Percentiles rank a stretch among this genome's conserved stretches.
These are phyloP conservation scores for Dioscorea dumetorum DNA, from an alignment of 106 monocot species.

Conservation along the genomic window DNA sequence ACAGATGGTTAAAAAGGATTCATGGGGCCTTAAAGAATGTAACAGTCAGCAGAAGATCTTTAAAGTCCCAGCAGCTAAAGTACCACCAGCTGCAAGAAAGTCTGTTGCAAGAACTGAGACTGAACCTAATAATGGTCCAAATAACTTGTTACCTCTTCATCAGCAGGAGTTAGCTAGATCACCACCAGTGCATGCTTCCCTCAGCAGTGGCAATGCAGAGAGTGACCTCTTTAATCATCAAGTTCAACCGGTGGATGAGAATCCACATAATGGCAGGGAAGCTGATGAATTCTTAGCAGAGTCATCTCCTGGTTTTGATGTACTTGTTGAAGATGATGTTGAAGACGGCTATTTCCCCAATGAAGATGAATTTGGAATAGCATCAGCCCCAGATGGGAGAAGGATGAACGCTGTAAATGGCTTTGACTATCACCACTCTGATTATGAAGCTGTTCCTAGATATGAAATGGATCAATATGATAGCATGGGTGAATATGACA, in stretches of 20 bases:
- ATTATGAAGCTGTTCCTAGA: slow-evolving; percentile 17
- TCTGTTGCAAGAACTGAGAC: slow-evolving; percentile 4
- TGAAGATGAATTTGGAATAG: slow-evolving; percentile 28
- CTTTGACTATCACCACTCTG: slow-evolving; percentile 24
- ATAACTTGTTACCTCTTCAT: slow-evolving; percentile 6
- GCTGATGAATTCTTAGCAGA: slow-evolving; percentile 54
- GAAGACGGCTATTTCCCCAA: slow-evolving; percentile 37
- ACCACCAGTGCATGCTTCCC: slow-evolving; percentile 11
- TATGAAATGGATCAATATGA: slow-evolving; percentile 38
- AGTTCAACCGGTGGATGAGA: slow-evolving; percentile 20
- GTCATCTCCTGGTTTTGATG: slow-evolving; percentile 77
- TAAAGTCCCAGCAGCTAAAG: slow-evolving; percentile 2
- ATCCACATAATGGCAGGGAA: slow-evolving; percentile 34
- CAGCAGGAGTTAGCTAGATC: slow-evolving; percentile 17
- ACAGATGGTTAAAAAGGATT: slow-evolving; percentile 17
- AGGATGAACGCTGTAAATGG: slow-evolving; percentile 17
- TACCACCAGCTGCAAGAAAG: slow-evolving; percentile 3
- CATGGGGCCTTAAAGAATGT: slow-evolving; percentile 19
- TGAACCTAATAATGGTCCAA: slow-evolving; percentile 9
- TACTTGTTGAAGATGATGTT: slow-evolving; percentile 37
- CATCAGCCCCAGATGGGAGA: slow-evolving; percentile 14
- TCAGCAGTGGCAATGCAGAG: slow-evolving; percentile 6
- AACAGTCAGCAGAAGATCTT: slow-evolving; percentile 15
- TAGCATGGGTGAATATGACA: slow-evolving; percentile 28
- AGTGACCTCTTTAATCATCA: slow-evolving; percentile 10